A percentile compares a stretch with the other conserved stretches of the same genome.
Evolutionary conservation across 176 grass and related monocot genomes (phyloP).

Genomic region (Oropetium thomaeum): DNA sequence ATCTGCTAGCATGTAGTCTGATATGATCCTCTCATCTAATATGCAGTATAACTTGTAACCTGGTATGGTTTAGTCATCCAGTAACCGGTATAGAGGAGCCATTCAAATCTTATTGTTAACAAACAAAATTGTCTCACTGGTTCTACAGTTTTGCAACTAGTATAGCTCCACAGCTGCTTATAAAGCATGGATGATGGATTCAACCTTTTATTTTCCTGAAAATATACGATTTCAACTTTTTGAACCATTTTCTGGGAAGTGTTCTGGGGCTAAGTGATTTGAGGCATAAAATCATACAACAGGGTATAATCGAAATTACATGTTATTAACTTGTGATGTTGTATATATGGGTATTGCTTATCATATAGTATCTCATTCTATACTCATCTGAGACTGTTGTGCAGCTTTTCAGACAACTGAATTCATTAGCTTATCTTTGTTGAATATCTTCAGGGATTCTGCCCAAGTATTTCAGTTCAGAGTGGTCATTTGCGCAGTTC

Average conservation of each 20-base stretch:
- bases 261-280: neutral
- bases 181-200: neutral
- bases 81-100: neutral
- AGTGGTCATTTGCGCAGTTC: conserved; percentile 97
- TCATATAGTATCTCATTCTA: neutral
- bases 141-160: conserved; percentile 3
- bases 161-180: neutral
- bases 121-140: neutral
- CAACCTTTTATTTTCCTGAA: neutral
- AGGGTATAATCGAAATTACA: neutral
- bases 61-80: neutral
- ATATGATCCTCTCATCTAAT: neutral
- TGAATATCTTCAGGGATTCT: conserved; percentile 66
- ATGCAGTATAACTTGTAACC: neutral
- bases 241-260: neutral
- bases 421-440: neutral
- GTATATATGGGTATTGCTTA: neutral
- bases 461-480: conserved; percentile 91
- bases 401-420: neutral
- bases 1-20: neutral
- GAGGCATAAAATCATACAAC: conserved; percentile 1
- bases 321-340: neutral
- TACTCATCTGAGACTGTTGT: neutral
- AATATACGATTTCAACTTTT: neutral
- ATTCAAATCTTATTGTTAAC: neutral